Conservation (phyloP, 1,284 basidiomycete species). For the Pseudozyma sp. region DNA sequence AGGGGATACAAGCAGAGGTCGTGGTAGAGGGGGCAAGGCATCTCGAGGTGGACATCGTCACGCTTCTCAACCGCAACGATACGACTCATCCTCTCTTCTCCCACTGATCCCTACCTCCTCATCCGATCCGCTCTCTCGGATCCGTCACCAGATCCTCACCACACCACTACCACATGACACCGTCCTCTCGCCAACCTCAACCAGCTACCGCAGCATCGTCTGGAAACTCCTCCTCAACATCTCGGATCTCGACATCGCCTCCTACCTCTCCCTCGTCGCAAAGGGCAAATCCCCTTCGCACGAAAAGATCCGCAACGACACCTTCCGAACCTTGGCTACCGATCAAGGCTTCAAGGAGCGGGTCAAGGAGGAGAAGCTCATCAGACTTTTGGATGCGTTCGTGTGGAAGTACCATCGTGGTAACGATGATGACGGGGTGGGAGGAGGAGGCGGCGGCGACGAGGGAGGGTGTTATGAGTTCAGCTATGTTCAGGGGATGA, state of each 20-base stretch:
- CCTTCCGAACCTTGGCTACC: constrained; percentile 86
- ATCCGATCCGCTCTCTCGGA: constrained; percentile 26
- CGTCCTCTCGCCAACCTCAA: constrained; percentile 18
- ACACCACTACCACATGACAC: constrained; percentile 34
- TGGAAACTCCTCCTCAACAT: constrained; percentile 63
- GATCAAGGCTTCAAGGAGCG: constrained; percentile 93
- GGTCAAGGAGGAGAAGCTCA: constrained; percentile 95
- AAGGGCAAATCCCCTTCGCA: constrained; percentile 55
- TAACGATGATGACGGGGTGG: constrained; percentile 72
- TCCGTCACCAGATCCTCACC: constrained; percentile 42
- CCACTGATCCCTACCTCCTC: constrained; percentile 2
- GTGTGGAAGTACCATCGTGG: constrained; percentile 84
- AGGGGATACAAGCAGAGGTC: background rate
- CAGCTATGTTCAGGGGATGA: constrained; percentile 98
- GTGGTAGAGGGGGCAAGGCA: constrained; percentile 4
- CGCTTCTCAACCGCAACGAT: background rate
- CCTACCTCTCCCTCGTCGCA: constrained; percentile 52
- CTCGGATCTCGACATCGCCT: constrained; percentile 27
- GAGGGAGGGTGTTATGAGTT: constrained; percentile 73
- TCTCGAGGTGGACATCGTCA: constrained; percentile 2
- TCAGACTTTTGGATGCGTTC: constrained; percentile 92
- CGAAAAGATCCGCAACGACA: constrained; percentile 73
- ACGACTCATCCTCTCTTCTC: constrained; percentile 1
- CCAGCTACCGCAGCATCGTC: constrained; percentile 42
- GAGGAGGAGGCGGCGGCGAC: constrained; percentile 67